Evolutionary conservation across 345 rosid genomes (phyloP), one percentile per base, ranked within the genome.

Genomic region (Gynandropsis gynandra): DNA sequence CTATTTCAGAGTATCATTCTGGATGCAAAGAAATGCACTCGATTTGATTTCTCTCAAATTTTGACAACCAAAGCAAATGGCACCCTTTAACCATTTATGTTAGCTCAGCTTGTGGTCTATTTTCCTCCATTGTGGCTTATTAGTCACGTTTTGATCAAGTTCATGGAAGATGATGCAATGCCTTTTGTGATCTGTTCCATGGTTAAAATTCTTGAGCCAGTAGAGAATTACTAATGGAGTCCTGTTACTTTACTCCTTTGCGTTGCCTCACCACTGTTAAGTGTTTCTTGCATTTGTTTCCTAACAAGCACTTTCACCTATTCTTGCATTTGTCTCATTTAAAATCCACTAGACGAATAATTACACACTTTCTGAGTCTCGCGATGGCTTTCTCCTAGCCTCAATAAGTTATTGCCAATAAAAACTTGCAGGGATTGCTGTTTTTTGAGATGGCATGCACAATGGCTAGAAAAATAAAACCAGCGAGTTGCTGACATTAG

Each of bases 271-370:
- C 14, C 10, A 29, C 11, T 50, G 29, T 50, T 52, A 50, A 48
- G 12, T 50, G 29, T 43, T 40, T 38, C 35, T 16, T 40, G 33
- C 47, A 36, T 18, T 27, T 44, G 31, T 56, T 54, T 29, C 66
- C 37, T 70, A 56, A 56, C 59, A 60, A 48, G 0, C 44, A 29
- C 40, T 45, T 44, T 46, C 38, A 52, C 41, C 51, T 63, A 52
- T 64, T 56, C 78, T 75, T n/a, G n/a, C n/a, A n/a, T n/a, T n/a
- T n/a, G n/a, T n/a, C n/a, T n/a, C n/a, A n/a, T n/a, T n/a, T n/a
- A n/a, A n/a, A n/a, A n/a, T n/a, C n/a, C n/a, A n/a, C n/a, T n/a
- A n/a, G n/a, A n/a, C n/a, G n/a, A n/a, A n/a, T n/a, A n/a, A n/a
- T n/a, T n/a, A n/a, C n/a, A n/a, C n/a, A n/a, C n/a, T n/a, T n/a